These are phyloP conservation scores for Metschnikowia amazonensis DNA, from an alignment of 805 yeast genomes.

Conservation along the genomic window DNA sequence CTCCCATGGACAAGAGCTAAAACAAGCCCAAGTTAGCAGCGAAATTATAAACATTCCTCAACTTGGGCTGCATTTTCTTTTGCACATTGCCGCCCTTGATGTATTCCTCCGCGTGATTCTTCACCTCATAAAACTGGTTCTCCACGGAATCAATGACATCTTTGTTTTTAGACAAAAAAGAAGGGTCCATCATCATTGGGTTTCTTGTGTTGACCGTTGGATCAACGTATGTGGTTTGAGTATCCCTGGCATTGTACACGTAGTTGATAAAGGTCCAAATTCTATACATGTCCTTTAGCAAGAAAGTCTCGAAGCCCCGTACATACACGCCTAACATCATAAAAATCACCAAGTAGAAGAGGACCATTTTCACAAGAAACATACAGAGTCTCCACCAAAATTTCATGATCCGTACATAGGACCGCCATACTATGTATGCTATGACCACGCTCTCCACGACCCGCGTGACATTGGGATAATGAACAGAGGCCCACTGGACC, in stretches of 20 bases:
- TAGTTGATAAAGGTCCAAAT: background rate
- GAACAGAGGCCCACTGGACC: background rate
- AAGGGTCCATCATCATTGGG: background rate
- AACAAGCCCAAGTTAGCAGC: background rate
- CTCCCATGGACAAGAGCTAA: background rate
- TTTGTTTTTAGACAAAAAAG: background rate
- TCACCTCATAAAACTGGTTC: background rate
- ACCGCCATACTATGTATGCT: slow-evolving; percentile 9
- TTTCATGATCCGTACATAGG: slow-evolving; percentile 9
- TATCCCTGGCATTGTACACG: too few species aligned
- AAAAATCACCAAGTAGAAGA: slow-evolving; percentile 1
- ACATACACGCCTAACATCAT: slow-evolving; percentile 7
- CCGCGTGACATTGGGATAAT: slow-evolving; percentile 10
- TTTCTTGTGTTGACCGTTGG: background rate
- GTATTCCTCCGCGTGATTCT: background rate
- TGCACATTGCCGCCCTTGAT: background rate
- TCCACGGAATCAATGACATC: background rate
- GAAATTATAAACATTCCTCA: background rate
- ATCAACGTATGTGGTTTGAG: background rate
- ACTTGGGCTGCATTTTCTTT: too few species aligned
- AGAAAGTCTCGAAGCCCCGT: slow-evolving; percentile 13
- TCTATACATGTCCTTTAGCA: slow-evolving; percentile 7
- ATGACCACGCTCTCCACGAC: slow-evolving; percentile 4
- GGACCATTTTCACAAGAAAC: slow-evolving; percentile 7
- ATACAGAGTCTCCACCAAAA: slow-evolving; percentile 13